Conservation (phyloP, 2,329 filamentous ascomycete species). For the Penicillium sp. region DNA sequence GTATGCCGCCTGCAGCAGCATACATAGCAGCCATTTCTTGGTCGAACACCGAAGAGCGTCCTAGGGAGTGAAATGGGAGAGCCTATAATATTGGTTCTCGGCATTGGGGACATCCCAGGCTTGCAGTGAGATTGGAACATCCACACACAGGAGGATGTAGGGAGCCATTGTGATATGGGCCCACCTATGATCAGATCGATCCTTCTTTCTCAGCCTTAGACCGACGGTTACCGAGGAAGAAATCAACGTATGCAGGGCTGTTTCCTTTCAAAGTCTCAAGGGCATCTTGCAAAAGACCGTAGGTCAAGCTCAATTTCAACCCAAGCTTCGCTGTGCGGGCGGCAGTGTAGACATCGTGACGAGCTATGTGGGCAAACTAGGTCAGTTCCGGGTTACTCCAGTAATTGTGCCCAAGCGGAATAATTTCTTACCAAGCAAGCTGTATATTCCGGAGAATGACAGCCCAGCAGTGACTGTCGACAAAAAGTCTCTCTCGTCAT, state of each 20-base stretch:
- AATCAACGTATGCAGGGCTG: conserved; percentile 71
- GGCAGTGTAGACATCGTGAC: conserved; percentile 72
- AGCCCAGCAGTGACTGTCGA: conserved; percentile 80
- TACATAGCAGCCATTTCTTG: not conserved
- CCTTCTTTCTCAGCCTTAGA: conserved; percentile 18
- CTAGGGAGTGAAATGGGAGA: not conserved
- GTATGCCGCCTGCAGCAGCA: not conserved
- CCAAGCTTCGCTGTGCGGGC: conserved; percentile 77
- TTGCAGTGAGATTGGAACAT: not conserved
- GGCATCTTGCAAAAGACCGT: conserved; percentile 76
- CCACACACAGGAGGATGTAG: too few relatives aligned
- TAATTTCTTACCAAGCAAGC: conserved; percentile 67
- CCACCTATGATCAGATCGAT: conserved; percentile 10
- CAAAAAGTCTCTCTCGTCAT: conserved; percentile 66
- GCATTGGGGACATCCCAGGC: not conserved
- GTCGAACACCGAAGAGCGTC: not conserved
- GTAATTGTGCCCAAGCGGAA: not conserved
- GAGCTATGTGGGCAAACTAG: conserved; percentile 52
- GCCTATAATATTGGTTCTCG: not conserved
- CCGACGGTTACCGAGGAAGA: conserved; percentile 51
- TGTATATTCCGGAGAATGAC: conserved; percentile 82
- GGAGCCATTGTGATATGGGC: not conserved
- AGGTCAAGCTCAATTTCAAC: conserved; percentile 72
- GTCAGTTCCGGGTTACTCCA: conserved; percentile 10
- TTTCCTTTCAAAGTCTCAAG: conserved; percentile 68